These are phyloP conservation scores for Spongispora temasekensis DNA, from an alignment of 1,284 basidiomycete species.

Conservation along the genomic window DNA sequence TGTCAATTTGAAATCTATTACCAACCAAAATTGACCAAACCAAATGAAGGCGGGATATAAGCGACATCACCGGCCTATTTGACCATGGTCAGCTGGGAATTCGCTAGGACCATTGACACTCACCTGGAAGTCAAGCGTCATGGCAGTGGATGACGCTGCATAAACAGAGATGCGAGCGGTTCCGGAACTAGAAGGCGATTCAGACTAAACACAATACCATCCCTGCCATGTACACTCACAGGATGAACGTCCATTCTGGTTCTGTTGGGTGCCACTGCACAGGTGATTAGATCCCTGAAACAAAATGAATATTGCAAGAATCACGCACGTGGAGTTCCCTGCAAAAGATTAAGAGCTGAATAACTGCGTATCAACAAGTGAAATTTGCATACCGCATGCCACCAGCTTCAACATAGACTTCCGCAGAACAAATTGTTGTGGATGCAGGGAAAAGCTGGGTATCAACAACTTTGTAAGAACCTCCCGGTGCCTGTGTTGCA, in stretches of 20 bases:
- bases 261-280: slow-evolving; percentile 53
- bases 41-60: slow-evolving; percentile 54
- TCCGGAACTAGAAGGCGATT: slow-evolving; percentile 40
- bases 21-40: slow-evolving; percentile 25
- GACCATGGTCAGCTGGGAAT: neutral
- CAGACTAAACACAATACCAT: neutral
- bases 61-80: slow-evolving; percentile 58
- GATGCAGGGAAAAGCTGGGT: slow-evolving; percentile 55
- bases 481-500: slow-evolving; percentile 47
- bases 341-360: slow-evolving; percentile 1
- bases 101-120: slow-evolving; percentile 1
- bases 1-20: slow-evolving; percentile 1
- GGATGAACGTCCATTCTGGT: slow-evolving; percentile 44
- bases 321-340: slow-evolving; percentile 56
- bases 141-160: slow-evolving; percentile 38
- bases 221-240: slow-evolving; percentile 24
- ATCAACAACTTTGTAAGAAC: slow-evolving; percentile 63
- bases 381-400: slow-evolving; percentile 50
- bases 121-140: slow-evolving; percentile 48
- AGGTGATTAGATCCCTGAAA: neutral
- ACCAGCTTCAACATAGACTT: slow-evolving; percentile 58
- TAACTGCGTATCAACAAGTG: neutral
- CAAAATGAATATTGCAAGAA: neutral
- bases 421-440: slow-evolving; percentile 55
- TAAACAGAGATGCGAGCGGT: slow-evolving; percentile 48